Percentiles rank a stretch among this genome's conserved stretches.
Conservation (phyloP, 2,329 filamentous ascomycete genomes). For the Ascomycota sp. region DNA sequence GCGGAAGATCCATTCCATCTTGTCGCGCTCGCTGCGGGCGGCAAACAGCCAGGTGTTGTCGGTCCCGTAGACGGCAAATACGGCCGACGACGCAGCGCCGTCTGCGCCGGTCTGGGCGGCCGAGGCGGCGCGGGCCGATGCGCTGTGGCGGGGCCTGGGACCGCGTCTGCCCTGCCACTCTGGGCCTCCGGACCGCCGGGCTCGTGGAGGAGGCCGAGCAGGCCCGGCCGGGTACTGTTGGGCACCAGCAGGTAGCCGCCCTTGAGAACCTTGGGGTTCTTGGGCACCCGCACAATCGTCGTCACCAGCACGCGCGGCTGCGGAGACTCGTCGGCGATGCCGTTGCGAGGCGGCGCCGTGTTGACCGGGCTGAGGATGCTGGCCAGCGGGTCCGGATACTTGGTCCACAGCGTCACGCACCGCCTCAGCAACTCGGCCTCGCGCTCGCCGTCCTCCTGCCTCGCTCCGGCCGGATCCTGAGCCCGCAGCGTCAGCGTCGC, state of each 20-base stretch:
- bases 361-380: slow-evolving; percentile 38
- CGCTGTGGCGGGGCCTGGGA: slow-evolving; percentile 25
- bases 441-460: slow-evolving; percentile 22
- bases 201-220: slow-evolving; percentile 52
- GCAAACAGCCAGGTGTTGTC: slow-evolving; percentile 94
- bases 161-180: slow-evolving; percentile 15
- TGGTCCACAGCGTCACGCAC: slow-evolving; percentile 44
- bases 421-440: slow-evolving; percentile 29
- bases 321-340: slow-evolving; percentile 25
- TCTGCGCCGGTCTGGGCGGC: slow-evolving; percentile 31
- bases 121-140: slow-evolving; percentile 31
- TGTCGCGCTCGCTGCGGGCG: slow-evolving; percentile 71
- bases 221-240: slow-evolving; percentile 69
- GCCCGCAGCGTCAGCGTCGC: slow-evolving; percentile 5
- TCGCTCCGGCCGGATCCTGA: slow-evolving; percentile 4
- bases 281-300: slow-evolving; percentile 56
- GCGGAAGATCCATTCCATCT: slow-evolving; percentile 90
- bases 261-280: slow-evolving; percentile 66
- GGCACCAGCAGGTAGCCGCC: slow-evolving; percentile 75
- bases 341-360: slow-evolving; percentile 49
- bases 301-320: slow-evolving; percentile 47
- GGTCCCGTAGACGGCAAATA: slow-evolving; percentile 87
- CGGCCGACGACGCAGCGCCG: slow-evolving; percentile 26
- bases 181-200: slow-evolving; percentile 15
- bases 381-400: slow-evolving; percentile 33